Evolutionary conservation across 1,139 yeast species (phyloP).

Genomic region (Yamadazyma dendronema): DNA sequence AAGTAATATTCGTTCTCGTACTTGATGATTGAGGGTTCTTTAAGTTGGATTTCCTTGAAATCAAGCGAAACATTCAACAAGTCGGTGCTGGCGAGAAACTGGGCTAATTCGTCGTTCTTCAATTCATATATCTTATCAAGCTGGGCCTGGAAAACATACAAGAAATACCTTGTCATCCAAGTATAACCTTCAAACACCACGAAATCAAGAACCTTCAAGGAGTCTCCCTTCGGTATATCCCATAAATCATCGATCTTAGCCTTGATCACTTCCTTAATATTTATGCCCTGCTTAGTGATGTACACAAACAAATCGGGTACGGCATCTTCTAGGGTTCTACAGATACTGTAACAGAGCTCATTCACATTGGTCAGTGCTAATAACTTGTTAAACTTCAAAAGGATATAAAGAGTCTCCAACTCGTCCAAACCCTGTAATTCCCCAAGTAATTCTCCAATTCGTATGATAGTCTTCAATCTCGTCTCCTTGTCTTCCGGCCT

Average conservation of each 20-base stretch:
- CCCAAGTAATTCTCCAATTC: conserved; percentile 3
- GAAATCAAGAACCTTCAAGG: conserved; percentile 30
- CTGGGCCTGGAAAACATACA: conserved; percentile 21
- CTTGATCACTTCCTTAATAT: conserved; percentile 26
- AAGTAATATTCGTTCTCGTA: conserved; percentile 47
- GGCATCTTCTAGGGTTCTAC: conserved; percentile 37
- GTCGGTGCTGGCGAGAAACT: conserved; percentile 23
- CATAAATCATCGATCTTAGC: conserved; percentile 25
- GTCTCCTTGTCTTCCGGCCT: conserved; percentile 3
- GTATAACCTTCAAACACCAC: conserved; percentile 43
- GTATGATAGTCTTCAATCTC: not conserved
- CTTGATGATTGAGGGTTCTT: conserved; percentile 22
- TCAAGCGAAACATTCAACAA: conserved; percentile 17
- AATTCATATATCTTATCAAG: conserved; percentile 20
- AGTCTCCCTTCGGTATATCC: conserved; percentile 10
- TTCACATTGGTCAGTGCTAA: conserved; percentile 28
- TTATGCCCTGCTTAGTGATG: conserved; percentile 38
- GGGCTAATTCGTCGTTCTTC: conserved; percentile 30
- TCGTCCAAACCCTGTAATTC: conserved; percentile 15
- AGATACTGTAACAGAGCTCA: conserved; percentile 39
- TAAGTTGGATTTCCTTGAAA: not conserved
- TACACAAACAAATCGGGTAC: conserved; percentile 29
- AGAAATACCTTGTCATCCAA: conserved; percentile 30
- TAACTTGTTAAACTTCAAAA: conserved; percentile 35
- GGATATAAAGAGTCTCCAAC: conserved; percentile 32